A percentile compares a stretch with the other conserved stretches of the same genome.
These are phyloP conservation scores for Kwoniella dejecticola DNA, from an alignment of 768 basidiomycete genomes.

Conservation along the genomic window DNA sequence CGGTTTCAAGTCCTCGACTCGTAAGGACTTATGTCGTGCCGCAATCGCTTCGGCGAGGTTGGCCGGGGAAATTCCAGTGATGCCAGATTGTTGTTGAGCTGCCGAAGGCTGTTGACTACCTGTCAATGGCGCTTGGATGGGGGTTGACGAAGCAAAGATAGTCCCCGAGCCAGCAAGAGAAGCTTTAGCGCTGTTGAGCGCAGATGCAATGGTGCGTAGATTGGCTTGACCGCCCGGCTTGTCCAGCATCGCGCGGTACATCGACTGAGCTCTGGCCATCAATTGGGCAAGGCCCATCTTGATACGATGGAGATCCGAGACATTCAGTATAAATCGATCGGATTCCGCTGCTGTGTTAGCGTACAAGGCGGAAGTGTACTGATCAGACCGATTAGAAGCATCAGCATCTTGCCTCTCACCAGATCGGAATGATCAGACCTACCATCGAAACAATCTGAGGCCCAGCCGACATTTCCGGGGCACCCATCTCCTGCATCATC, in stretches of 20 bases:
- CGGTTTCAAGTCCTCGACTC: conserved; percentile 50
- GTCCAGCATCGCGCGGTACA: conserved; percentile 10
- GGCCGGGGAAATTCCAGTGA: background rate
- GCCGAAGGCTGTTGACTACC: background rate
- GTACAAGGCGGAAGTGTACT: conserved; percentile 21
- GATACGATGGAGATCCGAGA: conserved; percentile 14
- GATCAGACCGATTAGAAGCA: too few species aligned
- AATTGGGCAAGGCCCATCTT: conserved; percentile 3
- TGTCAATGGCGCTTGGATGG: background rate
- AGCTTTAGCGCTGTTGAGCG: conserved; percentile 10
- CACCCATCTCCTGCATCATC: conserved; percentile 29
- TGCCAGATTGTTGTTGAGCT: background rate
- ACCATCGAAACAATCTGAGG: conserved; percentile 19
- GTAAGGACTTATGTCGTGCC: conserved; percentile 35
- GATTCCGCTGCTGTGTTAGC: conserved; percentile 8
- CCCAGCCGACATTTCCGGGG: conserved; percentile 8
- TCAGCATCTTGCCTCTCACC: too few species aligned
- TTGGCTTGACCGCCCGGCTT: conserved; percentile 11
- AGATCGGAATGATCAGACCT: too few species aligned
- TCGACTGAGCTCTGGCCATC: conserved; percentile 8
- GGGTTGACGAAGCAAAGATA: background rate
- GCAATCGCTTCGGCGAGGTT: conserved; percentile 28
- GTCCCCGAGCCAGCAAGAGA: background rate
- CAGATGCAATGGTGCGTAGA: background rate
- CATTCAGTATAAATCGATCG: conserved; percentile 17